Conservation (phyloP, 202 grass and related monocot genomes). For the Dendrocalamus latiflorus region DNA sequence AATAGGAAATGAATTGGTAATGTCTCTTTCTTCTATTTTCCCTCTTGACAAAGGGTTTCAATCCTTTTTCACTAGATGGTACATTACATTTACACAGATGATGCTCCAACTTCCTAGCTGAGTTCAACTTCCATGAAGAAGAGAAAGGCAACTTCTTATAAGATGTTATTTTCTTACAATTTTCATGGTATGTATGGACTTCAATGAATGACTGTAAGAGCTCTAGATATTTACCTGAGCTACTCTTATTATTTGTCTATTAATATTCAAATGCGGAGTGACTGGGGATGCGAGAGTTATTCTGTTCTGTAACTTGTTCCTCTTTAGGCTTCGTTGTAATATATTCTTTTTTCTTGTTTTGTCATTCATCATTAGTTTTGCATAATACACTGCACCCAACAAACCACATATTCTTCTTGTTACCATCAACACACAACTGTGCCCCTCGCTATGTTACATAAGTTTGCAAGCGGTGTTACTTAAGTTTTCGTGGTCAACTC, state of each 20-base stretch:
- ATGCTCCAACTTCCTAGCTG: no score
- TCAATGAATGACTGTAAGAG: not conserved
- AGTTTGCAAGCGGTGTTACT: not conserved
- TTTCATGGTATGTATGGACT: not conserved
- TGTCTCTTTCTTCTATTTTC: no score
- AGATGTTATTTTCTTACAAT: not conserved
- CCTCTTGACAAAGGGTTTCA: no score
- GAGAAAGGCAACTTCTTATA: no score
- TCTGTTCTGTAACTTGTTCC: not conserved
- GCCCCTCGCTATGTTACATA: not conserved
- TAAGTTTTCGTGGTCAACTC: not conserved
- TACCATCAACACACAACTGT: not conserved
- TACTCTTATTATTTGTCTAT: not conserved
- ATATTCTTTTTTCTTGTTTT: not conserved
- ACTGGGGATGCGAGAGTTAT: not conserved
- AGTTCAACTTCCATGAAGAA: no score
- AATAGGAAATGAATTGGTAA: no score
- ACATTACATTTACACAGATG: no score
- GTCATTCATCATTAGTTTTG: not conserved
- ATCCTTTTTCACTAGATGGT: no score
- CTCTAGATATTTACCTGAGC: not conserved
- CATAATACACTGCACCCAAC: not conserved
- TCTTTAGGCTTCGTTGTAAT: not conserved
- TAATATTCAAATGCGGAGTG: not conserved
- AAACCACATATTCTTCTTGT: not conserved